phyloP scores from a whole-genome alignment of 352 stramenopile genomes.

The Phytophthora colocasiae region DNA sequence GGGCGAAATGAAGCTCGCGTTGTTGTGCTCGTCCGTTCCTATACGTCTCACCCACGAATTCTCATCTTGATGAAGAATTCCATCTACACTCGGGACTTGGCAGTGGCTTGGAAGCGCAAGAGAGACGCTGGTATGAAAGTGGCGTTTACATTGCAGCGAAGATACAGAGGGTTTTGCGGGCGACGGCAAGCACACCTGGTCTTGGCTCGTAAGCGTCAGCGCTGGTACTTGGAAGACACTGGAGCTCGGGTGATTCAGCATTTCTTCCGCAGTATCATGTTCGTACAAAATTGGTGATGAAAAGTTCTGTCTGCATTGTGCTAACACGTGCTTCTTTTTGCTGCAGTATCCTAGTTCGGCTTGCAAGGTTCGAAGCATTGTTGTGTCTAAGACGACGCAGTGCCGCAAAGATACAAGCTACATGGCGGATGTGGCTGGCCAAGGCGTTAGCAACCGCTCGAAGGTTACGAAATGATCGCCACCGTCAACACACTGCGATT shows the following conservation, averaged over 20 bases:
- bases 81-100: conserved; percentile 67
- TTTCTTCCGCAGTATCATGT: conserved; percentile 83
- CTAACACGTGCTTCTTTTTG: conserved; percentile 8
- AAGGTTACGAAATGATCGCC: conserved; percentile 46
- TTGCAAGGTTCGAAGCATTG: conserved; percentile 49
- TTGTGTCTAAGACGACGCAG: conserved; percentile 46
- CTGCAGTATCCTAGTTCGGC: conserved; percentile 56
- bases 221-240: conserved; percentile 46
- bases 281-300: conserved; percentile 22
- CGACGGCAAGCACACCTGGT: conserved; percentile 42
- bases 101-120: conserved; percentile 64
- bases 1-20: conserved; percentile 44
- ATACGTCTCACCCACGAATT: conserved; percentile 46
- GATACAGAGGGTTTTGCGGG: conserved; percentile 59
- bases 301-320: conserved; percentile 1
- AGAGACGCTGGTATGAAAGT: conserved; percentile 54
- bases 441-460: conserved; percentile 58
- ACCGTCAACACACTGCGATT: conserved; percentile 42
- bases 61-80: conserved; percentile 53
- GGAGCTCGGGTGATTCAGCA: conserved; percentile 64
- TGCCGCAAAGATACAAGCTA: conserved; percentile 67
- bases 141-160: conserved; percentile 46
- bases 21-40: conserved; percentile 55
- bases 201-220: conserved; percentile 40
- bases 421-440: conserved; percentile 81